phyloP scores from a whole-genome alignment of 2,329 filamentous ascomycete genomes.

The Fusarium ramigenum region DNA sequence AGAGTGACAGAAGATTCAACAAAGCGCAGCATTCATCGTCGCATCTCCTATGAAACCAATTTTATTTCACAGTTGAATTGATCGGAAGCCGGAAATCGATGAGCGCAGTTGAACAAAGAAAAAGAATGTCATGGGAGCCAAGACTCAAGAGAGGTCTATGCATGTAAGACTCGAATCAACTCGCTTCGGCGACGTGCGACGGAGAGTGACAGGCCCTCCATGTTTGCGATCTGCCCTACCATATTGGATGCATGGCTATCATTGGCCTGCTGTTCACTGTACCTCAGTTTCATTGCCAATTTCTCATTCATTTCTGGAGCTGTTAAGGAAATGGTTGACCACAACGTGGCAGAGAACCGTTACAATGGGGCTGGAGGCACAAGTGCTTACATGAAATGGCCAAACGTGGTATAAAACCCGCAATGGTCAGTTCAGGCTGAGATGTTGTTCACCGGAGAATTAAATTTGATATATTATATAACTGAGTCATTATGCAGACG shows the following conservation, averaged over 20 bases:
- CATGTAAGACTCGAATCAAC: constrained; percentile 31
- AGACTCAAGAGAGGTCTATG: constrained; percentile 23
- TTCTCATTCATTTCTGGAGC: constrained; percentile 10
- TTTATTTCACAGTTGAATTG: not conserved
- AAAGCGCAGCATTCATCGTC: constrained; percentile 8
- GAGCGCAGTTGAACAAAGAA: constrained; percentile 14
- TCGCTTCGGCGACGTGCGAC: constrained; percentile 3
- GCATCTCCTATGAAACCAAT: constrained; percentile 1
- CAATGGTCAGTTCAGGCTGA: not conserved
- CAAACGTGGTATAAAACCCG: constrained; percentile 20
- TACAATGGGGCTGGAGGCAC: constrained; percentile 13
- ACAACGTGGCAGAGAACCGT: constrained; percentile 19
- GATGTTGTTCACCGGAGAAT: not conserved
- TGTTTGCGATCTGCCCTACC: not conserved
- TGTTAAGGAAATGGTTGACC: not conserved
- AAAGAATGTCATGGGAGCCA: constrained; percentile 20
- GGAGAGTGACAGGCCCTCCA: constrained; percentile 3
- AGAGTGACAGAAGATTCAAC: not conserved
- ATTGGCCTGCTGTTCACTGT: constrained; percentile 1
- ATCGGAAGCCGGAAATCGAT: not conserved
- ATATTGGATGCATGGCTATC: not conserved
- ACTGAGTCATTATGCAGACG: not conserved
- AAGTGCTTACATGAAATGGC: constrained; percentile 27
- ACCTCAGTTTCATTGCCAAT: not conserved
- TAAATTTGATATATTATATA: not conserved